Conservation (phyloP, 2,329 filamentous ascomycete species). For the Xylariaceae sp. region DNA sequence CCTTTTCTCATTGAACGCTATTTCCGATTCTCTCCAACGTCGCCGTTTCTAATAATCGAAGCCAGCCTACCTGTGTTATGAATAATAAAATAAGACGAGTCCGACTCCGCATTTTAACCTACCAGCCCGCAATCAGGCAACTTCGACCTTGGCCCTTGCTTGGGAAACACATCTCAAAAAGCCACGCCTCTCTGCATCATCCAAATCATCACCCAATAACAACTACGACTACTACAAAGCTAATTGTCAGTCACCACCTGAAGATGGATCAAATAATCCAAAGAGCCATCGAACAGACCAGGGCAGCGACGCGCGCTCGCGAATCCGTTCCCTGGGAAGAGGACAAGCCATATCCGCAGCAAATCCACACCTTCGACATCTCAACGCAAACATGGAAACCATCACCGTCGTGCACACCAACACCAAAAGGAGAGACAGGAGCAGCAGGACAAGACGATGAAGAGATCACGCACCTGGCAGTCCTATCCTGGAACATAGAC, state of each 20-base stretch:
- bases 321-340: slow-evolving; percentile 21
- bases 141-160: too few relatives aligned
- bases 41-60: too few relatives aligned
- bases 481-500: slow-evolving; percentile 34
- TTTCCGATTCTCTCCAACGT: too few relatives aligned
- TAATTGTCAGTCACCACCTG: background rate
- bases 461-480: slow-evolving; percentile 19
- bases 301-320: slow-evolving; percentile 12
- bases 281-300: slow-evolving; percentile 17
- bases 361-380: slow-evolving; percentile 21
- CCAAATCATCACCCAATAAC: background rate
- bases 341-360: slow-evolving; percentile 26
- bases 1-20: too few relatives aligned
- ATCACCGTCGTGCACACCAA: background rate
- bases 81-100: too few relatives aligned
- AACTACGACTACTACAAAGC: too few relatives aligned
- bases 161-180: too few relatives aligned
- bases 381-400: slow-evolving; percentile 19
- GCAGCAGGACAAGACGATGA: slow-evolving; percentile 1
- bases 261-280: slow-evolving; percentile 24
- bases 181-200: too few relatives aligned
- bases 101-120: too few relatives aligned
- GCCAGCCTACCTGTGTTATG: too few relatives aligned
- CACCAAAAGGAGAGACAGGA: background rate
- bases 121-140: too few relatives aligned